phyloP scores from a whole-genome alignment of 257 asterid genomes.

The Nicotiana attenuata region DNA sequence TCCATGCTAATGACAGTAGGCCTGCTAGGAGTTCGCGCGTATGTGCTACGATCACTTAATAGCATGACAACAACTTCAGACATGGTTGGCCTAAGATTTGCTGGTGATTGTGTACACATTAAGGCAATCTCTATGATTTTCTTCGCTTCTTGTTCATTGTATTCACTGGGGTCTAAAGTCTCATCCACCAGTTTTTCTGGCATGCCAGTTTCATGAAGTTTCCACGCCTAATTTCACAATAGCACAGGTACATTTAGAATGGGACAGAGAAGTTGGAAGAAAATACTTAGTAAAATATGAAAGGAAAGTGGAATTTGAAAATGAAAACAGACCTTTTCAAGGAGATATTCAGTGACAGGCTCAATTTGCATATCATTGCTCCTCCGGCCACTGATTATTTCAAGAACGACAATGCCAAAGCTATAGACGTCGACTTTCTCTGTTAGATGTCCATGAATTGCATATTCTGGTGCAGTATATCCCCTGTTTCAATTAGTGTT shows the following conservation, averaged over 20 bases:
- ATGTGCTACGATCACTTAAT: conserved; percentile 30
- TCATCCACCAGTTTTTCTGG: conserved; percentile 53
- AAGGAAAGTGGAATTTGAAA: neutral
- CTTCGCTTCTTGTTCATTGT: conserved; percentile 42
- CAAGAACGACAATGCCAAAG: conserved; percentile 69
- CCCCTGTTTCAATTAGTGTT: conserved; percentile 39
- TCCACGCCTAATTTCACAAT: conserved; percentile 56
- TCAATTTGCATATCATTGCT: conserved; percentile 42
- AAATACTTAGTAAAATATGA: neutral
- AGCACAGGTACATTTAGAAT: neutral
- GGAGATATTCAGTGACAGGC: conserved; percentile 54
- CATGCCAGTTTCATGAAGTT: conserved; percentile 46
- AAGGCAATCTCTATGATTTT: conserved; percentile 63
- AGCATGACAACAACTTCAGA: conserved; percentile 71
- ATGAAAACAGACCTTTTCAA: conserved; percentile 43
- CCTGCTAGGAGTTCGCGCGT: conserved; percentile 26
- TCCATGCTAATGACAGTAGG: conserved; percentile 31
- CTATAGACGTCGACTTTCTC: conserved; percentile 84
- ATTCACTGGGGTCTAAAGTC: conserved; percentile 44
- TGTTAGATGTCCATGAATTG: conserved; percentile 70
- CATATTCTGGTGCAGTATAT: conserved; percentile 85
- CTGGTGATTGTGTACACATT: conserved; percentile 63
- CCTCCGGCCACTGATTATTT: conserved; percentile 66
- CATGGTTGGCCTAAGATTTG: conserved; percentile 74
- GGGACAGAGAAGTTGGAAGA: neutral